These are phyloP conservation scores for Ceratocystis papillata DNA, from an alignment of 2,329 filamentous ascomycete species.

Conservation along the genomic window DNA sequence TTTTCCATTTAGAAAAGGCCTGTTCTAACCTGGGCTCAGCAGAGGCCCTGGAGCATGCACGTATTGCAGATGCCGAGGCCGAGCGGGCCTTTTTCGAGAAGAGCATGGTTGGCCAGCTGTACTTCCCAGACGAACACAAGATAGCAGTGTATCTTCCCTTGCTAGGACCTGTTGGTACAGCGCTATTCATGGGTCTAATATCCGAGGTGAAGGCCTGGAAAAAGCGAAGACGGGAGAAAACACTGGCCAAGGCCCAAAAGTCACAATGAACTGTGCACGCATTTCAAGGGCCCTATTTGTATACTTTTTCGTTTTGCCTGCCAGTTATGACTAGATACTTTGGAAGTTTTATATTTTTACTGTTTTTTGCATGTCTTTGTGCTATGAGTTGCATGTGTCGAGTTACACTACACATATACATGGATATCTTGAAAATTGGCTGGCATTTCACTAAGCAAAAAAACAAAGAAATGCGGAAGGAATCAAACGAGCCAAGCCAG, in stretches of 20 bases:
- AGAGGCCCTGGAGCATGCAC: constrained; percentile 66
- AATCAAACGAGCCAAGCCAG: too few relatives aligned
- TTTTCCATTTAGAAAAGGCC: constrained; percentile 64
- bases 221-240: constrained; percentile 38
- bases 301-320: background rate
- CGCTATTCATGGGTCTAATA: constrained; percentile 68
- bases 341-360: background rate
- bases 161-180: constrained; percentile 81
- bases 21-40: constrained; percentile 58
- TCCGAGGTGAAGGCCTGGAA: constrained; percentile 65
- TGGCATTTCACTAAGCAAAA: too few relatives aligned
- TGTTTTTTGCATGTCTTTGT: background rate
- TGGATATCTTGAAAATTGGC: too few relatives aligned
- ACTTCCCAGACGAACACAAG: constrained; percentile 98
- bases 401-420: too few relatives aligned
- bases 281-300: background rate
- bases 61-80: constrained; percentile 75
- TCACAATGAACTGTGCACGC: constrained; percentile 27
- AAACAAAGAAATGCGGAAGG: too few relatives aligned
- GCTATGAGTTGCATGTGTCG: too few relatives aligned
- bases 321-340: constrained; percentile 1
- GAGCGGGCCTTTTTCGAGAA: constrained; percentile 97
- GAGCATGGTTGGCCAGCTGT: constrained; percentile 96
- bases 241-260: constrained; percentile 33
- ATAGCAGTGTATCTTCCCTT: constrained; percentile 90